These are phyloP conservation scores for Apiotrichum sp. DNA, from an alignment of 1,284 basidiomycete genomes.

Conservation along the genomic window DNA sequence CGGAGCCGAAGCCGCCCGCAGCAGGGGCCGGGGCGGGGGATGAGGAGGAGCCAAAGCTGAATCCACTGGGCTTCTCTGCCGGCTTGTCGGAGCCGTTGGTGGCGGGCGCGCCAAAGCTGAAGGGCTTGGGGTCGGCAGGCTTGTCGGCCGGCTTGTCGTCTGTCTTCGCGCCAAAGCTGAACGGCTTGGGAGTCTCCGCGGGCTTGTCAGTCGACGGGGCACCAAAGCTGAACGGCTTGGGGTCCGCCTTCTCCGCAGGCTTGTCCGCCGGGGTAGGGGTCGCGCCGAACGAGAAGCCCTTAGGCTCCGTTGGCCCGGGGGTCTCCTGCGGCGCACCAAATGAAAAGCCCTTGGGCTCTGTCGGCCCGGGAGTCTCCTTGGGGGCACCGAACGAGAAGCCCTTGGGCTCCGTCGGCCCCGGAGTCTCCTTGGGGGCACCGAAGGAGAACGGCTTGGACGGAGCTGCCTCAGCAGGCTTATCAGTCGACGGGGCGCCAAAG, in stretches of 20 bases:
- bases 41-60: slow-evolving; percentile 6
- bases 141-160: slow-evolving; percentile 8
- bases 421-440: slow-evolving; percentile 7
- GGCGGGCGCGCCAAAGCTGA: slow-evolving; percentile 10
- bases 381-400: slow-evolving; percentile 12
- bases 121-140: slow-evolving; percentile 16
- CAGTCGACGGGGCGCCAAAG: slow-evolving; percentile 7
- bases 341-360: slow-evolving; percentile 18
- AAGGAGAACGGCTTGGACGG: slow-evolving; percentile 4
- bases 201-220: slow-evolving; percentile 11
- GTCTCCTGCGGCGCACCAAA: slow-evolving; percentile 4
- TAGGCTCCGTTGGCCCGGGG: not conserved
- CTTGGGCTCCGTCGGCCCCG: slow-evolving; percentile 11
- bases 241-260: slow-evolving; percentile 7
- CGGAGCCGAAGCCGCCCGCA: slow-evolving; percentile 4
- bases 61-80: not conserved
- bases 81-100: slow-evolving; percentile 4
- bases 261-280: not conserved
- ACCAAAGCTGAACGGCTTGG: slow-evolving; percentile 16
- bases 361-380: slow-evolving; percentile 8
- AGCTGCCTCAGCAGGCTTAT: slow-evolving; percentile 11
- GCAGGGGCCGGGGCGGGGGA: slow-evolving; percentile 4
- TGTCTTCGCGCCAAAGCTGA: slow-evolving; percentile 8
- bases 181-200: slow-evolving; percentile 17
- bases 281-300: slow-evolving; percentile 15